A percentile compares a stretch with the other conserved stretches of the same genome.
phyloP scores from a whole-genome alignment of 768 basidiomycete species.

The Porphyrellus cyaneotinctus region DNA sequence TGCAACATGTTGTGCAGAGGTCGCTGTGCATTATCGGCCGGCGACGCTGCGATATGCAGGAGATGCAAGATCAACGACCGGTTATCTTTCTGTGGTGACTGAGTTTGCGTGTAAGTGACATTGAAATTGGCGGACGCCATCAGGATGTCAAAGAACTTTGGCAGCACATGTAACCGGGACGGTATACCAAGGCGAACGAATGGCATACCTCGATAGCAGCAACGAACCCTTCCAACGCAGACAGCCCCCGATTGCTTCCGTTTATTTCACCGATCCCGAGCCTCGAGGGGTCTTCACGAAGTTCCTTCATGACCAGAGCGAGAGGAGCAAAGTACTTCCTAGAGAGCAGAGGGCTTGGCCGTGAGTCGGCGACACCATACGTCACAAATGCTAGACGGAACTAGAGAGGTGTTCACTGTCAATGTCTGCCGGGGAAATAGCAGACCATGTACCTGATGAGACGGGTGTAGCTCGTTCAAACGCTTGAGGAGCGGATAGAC shows the following conservation, averaged over 20 bases:
- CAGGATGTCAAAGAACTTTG: constrained; percentile 40
- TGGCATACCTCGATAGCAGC: constrained; percentile 60
- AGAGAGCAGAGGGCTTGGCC: constrained; percentile 51
- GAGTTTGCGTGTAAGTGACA: constrained; percentile 12
- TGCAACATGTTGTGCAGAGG: constrained; percentile 53
- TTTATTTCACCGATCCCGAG: constrained; percentile 57
- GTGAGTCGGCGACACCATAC: constrained; percentile 57
- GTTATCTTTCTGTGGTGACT: constrained; percentile 26
- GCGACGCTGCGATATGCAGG: constrained; percentile 56
- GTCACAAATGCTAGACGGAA: constrained; percentile 52
- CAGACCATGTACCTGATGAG: constrained; percentile 33
- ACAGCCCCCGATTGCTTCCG: constrained; percentile 51
- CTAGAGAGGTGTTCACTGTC: constrained; percentile 22
- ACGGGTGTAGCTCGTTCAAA: constrained; percentile 40
- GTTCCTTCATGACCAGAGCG: constrained; percentile 37
- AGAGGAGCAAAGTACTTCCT: constrained; percentile 55
- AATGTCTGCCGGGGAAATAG: not conserved
- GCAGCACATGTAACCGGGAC: constrained; percentile 26
- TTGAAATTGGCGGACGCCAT: constrained; percentile 16
- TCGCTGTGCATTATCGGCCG: constrained; percentile 50
- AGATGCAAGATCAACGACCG: constrained; percentile 41
- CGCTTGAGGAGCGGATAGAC: constrained; percentile 50
- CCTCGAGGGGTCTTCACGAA: constrained; percentile 43
- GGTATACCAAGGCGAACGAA: not conserved
- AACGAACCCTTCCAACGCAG: constrained; percentile 66